phyloP scores from a whole-genome alignment of 306 rosid genomes.

The Parietaria judaica region DNA sequence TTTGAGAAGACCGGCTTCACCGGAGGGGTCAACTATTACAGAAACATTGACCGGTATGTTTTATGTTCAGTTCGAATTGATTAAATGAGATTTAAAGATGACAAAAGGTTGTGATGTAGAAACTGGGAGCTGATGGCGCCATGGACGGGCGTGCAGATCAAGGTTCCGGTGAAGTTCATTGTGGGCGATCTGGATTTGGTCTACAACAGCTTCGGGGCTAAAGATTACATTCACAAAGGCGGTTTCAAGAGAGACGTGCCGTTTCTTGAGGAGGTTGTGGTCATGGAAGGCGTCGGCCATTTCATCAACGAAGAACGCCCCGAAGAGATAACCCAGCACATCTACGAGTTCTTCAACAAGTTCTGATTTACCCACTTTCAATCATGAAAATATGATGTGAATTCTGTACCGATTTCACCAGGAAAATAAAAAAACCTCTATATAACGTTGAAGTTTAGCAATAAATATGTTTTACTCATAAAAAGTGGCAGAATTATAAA shows the following conservation, averaged over 20 bases:
- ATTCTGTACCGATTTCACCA: not conserved
- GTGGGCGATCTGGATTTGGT: conserved; percentile 73
- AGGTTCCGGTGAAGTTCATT: conserved; percentile 69
- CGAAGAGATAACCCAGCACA: conserved; percentile 52
- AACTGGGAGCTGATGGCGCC: conserved; percentile 84
- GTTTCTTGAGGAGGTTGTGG: conserved; percentile 50
- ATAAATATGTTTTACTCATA: too few relatives aligned
- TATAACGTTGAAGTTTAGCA: too few relatives aligned
- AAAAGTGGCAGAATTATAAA: too few relatives aligned
- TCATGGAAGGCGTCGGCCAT: conserved; percentile 70
- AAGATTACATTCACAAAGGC: conserved; percentile 69
- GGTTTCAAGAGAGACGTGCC: conserved; percentile 66
- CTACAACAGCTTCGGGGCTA: conserved; percentile 34
- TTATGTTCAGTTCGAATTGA: not conserved
- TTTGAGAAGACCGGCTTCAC: conserved; percentile 63
- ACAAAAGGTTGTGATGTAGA: conserved; percentile 25
- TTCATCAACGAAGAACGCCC: conserved; percentile 60
- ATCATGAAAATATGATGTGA: not conserved
- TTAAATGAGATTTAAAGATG: not conserved
- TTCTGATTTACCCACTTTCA: conserved; percentile 11
- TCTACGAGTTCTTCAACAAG: conserved; percentile 48
- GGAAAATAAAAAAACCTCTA: too few relatives aligned
- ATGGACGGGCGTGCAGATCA: conserved; percentile 48
- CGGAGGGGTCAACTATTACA: conserved; percentile 57
- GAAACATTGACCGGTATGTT: conserved; percentile 53